A percentile compares a stretch with the other conserved stretches of the same genome.
Conservation (phyloP, 371 early-diverging fungal genomes). For the Cokeromyces recurvatus region DNA sequence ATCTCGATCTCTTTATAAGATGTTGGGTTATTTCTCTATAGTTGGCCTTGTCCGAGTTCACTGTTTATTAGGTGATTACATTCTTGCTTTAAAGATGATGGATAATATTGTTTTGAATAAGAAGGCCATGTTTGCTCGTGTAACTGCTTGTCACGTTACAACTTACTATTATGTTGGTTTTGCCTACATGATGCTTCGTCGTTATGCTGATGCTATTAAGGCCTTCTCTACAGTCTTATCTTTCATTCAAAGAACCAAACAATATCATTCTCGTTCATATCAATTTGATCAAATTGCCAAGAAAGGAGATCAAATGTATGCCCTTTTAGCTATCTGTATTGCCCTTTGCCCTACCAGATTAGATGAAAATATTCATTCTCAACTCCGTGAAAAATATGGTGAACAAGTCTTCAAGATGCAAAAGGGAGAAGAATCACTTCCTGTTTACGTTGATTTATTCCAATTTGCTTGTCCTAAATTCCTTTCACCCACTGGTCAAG, state of each 20-base stretch:
- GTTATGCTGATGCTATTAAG: slow-evolving; percentile 94
- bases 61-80: slow-evolving; percentile 92
- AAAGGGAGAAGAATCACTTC: slow-evolving; percentile 76
- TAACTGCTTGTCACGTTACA: slow-evolving; percentile 94
- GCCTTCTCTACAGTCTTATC: slow-evolving; percentile 87
- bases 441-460: slow-evolving; percentile 85
- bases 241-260: slow-evolving; percentile 88
- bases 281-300: slow-evolving; percentile 91
- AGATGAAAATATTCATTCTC: slow-evolving; percentile 87
- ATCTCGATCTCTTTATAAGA: slow-evolving; percentile 81
- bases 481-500: slow-evolving; percentile 75
- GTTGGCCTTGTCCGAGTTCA: slow-evolving; percentile 92
- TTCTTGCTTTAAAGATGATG: slow-evolving; percentile 90
- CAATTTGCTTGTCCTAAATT: slow-evolving; percentile 92
- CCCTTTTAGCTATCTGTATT: slow-evolving; percentile 86
- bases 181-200: slow-evolving; percentile 96
- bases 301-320: slow-evolving; percentile 93
- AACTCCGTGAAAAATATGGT: slow-evolving; percentile 87
- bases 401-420: slow-evolving; percentile 89
- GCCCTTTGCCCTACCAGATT: slow-evolving; percentile 90
- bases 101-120: slow-evolving; percentile 92
- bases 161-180: slow-evolving; percentile 96
- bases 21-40: slow-evolving; percentile 95
- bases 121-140: slow-evolving; percentile 89
- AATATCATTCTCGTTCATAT: slow-evolving; percentile 89